A percentile compares a stretch with the other conserved stretches of the same genome.
These are phyloP conservation scores for Zygosaccharomyces gambellarensis DNA, from an alignment of 805 yeast genomes.

Conservation along the genomic window DNA sequence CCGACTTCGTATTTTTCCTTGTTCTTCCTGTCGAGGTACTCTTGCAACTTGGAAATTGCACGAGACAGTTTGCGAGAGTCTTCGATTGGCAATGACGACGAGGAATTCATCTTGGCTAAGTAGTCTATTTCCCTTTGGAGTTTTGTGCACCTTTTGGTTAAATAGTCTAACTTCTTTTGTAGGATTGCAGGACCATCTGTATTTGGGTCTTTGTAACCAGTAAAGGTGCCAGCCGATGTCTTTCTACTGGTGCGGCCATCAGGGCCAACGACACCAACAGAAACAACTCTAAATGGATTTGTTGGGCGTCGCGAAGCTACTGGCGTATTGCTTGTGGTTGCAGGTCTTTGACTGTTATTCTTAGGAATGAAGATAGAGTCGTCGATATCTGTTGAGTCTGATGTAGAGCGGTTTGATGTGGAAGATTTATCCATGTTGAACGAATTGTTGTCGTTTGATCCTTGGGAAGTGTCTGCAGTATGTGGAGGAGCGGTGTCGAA, in stretches of 20 bases:
- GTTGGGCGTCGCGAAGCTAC: constrained; percentile 16
- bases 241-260: constrained; percentile 14
- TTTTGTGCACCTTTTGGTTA: constrained; percentile 35
- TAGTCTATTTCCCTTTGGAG: constrained; percentile 38
- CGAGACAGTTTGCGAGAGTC: constrained; percentile 37
- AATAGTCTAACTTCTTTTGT: constrained; percentile 32
- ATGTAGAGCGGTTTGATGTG: not conserved
- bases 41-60: constrained; percentile 38
- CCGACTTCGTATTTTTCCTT: constrained; percentile 43
- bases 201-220: constrained; percentile 4
- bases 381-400: constrained; percentile 6
- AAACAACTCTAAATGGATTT: constrained; percentile 35
- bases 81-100: constrained; percentile 37
- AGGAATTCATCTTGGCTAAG: constrained; percentile 33
- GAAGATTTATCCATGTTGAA: not conserved
- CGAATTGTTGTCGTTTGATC: not conserved
- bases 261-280: constrained; percentile 22
- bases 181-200: constrained; percentile 21
- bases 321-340: constrained; percentile 7
- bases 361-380: constrained; percentile 11
- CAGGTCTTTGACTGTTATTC: constrained; percentile 5
- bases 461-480: constrained; percentile 14
- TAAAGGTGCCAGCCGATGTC: constrained; percentile 11
- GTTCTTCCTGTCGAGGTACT: constrained; percentile 38
- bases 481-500: constrained; percentile 1